Evolutionary conservation across 1,284 basidiomycete genomes (phyloP).

Genomic region (Ceratobasidium papillatum): DNA sequence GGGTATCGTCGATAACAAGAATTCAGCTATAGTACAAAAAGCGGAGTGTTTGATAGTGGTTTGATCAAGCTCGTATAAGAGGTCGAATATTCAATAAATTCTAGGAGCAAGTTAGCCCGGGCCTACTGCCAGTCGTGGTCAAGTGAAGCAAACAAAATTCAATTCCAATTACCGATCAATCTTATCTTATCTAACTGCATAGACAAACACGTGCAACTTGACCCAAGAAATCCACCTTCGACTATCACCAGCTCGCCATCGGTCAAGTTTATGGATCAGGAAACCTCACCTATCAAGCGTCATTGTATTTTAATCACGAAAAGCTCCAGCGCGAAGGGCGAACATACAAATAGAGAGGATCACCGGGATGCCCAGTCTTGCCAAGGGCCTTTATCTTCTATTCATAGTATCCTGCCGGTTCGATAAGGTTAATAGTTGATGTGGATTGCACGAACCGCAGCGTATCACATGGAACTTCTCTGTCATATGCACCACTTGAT

Average conservation of each 20-base stretch:
- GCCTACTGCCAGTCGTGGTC: slow-evolving; percentile 7
- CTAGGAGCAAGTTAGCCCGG: neutral
- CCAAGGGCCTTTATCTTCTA: neutral
- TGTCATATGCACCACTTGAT: neutral
- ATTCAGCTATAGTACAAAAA: neutral
- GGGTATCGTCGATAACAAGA: neutral
- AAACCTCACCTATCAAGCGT: neutral
- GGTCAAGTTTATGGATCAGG: neutral
- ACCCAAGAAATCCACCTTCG: neutral
- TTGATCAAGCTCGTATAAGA: neutral
- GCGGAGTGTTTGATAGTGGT: neutral
- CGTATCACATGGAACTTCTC: neutral
- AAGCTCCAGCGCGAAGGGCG: too few relatives aligned
- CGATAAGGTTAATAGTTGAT: neutral
- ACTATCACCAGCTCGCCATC: too few relatives aligned
- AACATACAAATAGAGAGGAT: too few relatives aligned
- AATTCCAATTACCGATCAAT: slow-evolving; percentile 29
- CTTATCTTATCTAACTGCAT: slow-evolving; percentile 16
- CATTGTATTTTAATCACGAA: too few relatives aligned
- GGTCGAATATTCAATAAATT: neutral
- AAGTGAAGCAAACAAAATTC: slow-evolving; percentile 30
- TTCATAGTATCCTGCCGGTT: neutral
- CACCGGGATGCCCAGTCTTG: neutral
- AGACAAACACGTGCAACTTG: neutral
- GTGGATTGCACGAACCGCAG: neutral